phyloP scores from a whole-genome alignment of 2,329 filamentous ascomycete species.

The Aspergillus awamori region DNA sequence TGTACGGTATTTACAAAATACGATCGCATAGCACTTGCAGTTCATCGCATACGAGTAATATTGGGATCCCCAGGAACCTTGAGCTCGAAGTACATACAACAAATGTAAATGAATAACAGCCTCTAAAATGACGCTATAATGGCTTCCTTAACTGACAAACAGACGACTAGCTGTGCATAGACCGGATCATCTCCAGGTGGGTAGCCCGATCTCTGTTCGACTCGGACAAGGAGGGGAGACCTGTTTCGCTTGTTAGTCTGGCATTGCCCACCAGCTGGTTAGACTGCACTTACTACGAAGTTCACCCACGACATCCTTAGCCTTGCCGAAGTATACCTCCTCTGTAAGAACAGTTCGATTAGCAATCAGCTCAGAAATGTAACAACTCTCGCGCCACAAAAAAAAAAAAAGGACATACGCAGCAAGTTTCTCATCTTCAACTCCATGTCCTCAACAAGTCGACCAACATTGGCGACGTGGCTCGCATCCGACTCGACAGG shows the following conservation, averaged over 20 bases:
- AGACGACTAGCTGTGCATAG: slow-evolving; percentile 49
- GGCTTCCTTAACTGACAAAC: neutral
- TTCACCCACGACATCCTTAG: slow-evolving; percentile 96
- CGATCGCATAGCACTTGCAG: neutral
- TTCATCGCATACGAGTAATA: slow-evolving; percentile 1
- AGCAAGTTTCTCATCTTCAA: slow-evolving; percentile 98
- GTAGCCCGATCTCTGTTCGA: slow-evolving; percentile 79
- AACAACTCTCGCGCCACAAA: neutral
- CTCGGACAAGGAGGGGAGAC: slow-evolving; percentile 78
- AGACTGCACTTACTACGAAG: slow-evolving; percentile 67
- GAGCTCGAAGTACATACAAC: slow-evolving; percentile 22
- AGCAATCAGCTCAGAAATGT: slow-evolving; percentile 14
- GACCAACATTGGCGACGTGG: slow-evolving; percentile 93
- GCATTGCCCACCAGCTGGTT: neutral
- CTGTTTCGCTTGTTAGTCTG: slow-evolving; percentile 36
- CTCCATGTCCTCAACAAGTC: slow-evolving; percentile 98
- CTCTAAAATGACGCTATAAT: neutral
- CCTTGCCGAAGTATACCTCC: slow-evolving; percentile 99
- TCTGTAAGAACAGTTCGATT: slow-evolving; percentile 49
- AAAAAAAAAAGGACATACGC: slow-evolving; percentile 49
- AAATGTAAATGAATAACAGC: slow-evolving; percentile 8
- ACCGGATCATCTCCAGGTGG: slow-evolving; percentile 83
- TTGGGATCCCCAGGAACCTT: slow-evolving; percentile 21
- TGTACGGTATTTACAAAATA: neutral
- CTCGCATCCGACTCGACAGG: slow-evolving; percentile 86